A percentile compares a stretch with the other conserved stretches of the same genome.
phyloP scores from a whole-genome alignment of 2,329 filamentous ascomycete genomes.

The Neofusicoccum cordaticola region DNA sequence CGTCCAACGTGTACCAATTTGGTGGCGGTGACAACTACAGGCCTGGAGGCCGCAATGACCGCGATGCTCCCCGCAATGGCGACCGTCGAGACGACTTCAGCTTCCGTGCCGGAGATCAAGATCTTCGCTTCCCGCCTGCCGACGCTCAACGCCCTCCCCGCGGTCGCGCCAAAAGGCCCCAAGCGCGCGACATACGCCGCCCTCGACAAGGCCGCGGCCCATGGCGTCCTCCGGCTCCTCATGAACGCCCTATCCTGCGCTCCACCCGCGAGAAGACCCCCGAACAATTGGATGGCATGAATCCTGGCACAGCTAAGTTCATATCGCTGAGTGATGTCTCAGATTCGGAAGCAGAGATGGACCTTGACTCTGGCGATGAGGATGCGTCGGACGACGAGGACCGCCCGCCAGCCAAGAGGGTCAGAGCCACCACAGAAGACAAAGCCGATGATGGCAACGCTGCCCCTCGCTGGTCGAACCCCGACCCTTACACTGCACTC shows the following conservation, averaged over 20 bases:
- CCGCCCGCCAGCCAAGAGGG: slow-evolving; percentile 25
- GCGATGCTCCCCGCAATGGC: slow-evolving; percentile 19
- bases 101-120: slow-evolving; percentile 30
- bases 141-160: slow-evolving; percentile 17
- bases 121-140: slow-evolving; percentile 30
- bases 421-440: slow-evolving; percentile 22
- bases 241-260: slow-evolving; percentile 45
- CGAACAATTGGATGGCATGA: slow-evolving; percentile 46
- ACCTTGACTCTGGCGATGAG: slow-evolving; percentile 27
- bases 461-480: slow-evolving; percentile 86
- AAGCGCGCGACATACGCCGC: neutral
- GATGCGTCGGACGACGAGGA: slow-evolving; percentile 18
- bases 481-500: slow-evolving; percentile 85
- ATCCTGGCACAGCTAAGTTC: slow-evolving; percentile 41
- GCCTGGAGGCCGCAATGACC: slow-evolving; percentile 21
- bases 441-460: slow-evolving; percentile 30
- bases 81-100: slow-evolving; percentile 29
- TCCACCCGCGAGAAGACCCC: slow-evolving; percentile 41
- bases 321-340: slow-evolving; percentile 38
- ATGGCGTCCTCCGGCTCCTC: slow-evolving; percentile 31
- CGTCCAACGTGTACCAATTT: slow-evolving; percentile 14
- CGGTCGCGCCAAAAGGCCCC: neutral
- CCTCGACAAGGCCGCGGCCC: neutral
- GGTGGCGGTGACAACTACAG: slow-evolving; percentile 28
- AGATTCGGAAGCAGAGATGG: slow-evolving; percentile 37